Evolutionary conservation across 108 stramenopile species (phyloP).

Genomic region (Discostella stelligeroides): DNA sequence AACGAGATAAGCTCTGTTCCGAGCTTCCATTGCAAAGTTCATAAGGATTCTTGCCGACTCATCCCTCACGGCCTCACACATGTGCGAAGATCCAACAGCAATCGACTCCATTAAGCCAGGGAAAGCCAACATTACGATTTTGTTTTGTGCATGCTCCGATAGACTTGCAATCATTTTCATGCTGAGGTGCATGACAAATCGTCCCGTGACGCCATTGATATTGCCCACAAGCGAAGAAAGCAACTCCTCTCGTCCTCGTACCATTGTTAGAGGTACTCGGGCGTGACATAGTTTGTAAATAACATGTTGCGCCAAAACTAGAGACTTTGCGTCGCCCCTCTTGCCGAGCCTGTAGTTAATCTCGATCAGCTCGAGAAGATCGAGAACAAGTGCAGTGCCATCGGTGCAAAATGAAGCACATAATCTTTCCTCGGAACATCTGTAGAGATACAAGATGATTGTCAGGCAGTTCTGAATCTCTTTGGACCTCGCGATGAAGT

Average conservation of each 20-base stretch:
- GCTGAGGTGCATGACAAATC: constrained; percentile 34
- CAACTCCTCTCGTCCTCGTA: constrained; percentile 23
- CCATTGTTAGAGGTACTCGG: constrained; percentile 25
- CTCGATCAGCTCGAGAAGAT: constrained; percentile 38
- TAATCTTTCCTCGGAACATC: constrained; percentile 34
- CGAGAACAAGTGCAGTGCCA: constrained; percentile 30
- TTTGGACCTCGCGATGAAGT: constrained; percentile 38
- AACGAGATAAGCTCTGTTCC: constrained; percentile 33
- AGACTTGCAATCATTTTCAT: constrained; percentile 36
- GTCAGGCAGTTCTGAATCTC: constrained; percentile 19
- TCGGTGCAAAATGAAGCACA: constrained; percentile 35
- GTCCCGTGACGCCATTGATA: constrained; percentile 31
- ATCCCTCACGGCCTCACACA: constrained; percentile 29
- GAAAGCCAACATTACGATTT: constrained; percentile 25
- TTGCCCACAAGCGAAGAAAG: constrained; percentile 29
- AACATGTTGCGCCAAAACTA: constrained; percentile 28
- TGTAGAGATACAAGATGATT: constrained; percentile 29
- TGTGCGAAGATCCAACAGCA: constrained; percentile 38
- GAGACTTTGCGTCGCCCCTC: constrained; percentile 32
- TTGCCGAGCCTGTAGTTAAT: constrained; percentile 41
- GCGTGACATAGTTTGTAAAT: constrained; percentile 21
- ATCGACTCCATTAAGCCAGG: constrained; percentile 25
- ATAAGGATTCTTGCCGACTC: constrained; percentile 37
- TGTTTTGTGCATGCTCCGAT: constrained; percentile 42
- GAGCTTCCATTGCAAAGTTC: constrained; percentile 36